Evolutionary conservation across 345 rosid genomes (phyloP), one percentile per base, ranked within the genome.

Genomic region (Mallotus nudiflorus): DNA sequence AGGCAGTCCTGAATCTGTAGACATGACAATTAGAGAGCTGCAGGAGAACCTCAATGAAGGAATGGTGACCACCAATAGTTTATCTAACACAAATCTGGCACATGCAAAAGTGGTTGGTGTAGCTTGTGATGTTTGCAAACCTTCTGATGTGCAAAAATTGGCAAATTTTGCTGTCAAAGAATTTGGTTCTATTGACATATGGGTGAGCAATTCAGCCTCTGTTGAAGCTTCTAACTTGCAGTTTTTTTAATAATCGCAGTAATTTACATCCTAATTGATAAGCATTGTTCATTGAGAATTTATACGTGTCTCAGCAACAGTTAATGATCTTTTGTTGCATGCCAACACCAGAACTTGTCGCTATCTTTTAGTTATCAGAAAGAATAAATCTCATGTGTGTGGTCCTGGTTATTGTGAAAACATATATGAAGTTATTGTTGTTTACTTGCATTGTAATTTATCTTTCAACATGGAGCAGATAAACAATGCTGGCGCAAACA

Each of bases 401-500:
- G 9, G 46, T 54, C 62, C 48, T 37, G 24, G 24, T 52, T 29
- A 24, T 1, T 68, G 19, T 64, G 52, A 63, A 59, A 39, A 48
- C 18, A 57, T 2, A 53, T 39, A 16, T 28, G 31, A 54, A 5
- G 40, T 18, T 52, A 33, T 62, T 28, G 53, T 55, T 68, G n/a
- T 25, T 9, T 24, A 8, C 31, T 28, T 1, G n/a, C 24, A 2
- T 15, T 60, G 7, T 71, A 3, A 14, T 66, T 51, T 75, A 22
- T 59, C 25, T 15, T 69, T 62, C 70, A 31, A 56, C 49, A n/a
- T 58, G 61, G 28, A 66, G 39, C 87, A 94, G 95, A 91, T 94
- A 79, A 94, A 94, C 72, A 94, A 90, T 68, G 96, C 96, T 42
- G 98, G 97, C 77, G 87, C 92, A 20, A 94, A 90, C 73, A 94